These are phyloP conservation scores for Irpex lacteus DNA, from an alignment of 1,284 basidiomycete species.

Conservation along the genomic window DNA sequence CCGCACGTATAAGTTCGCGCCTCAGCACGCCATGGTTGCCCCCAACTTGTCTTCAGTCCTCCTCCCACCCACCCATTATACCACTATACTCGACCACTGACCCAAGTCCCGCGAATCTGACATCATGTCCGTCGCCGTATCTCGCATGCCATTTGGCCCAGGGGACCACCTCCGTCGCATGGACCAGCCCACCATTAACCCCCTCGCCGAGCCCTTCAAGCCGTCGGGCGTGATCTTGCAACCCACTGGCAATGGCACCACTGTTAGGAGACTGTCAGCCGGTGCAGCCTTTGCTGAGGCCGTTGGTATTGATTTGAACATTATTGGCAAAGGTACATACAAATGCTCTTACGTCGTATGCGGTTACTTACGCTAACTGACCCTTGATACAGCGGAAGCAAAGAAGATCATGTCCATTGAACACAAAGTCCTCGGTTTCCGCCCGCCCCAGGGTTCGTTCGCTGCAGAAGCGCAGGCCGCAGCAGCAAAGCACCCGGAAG, in stretches of 20 bases:
- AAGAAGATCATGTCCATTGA: constrained; percentile 36
- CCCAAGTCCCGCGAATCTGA: background rate
- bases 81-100: background rate
- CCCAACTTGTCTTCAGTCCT: constrained; percentile 2
- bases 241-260: background rate
- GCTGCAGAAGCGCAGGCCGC: constrained; percentile 37
- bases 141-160: background rate
- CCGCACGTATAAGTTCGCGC: background rate
- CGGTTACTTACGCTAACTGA: background rate
- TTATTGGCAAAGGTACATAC: constrained; percentile 23
- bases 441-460: constrained; percentile 35
- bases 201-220: background rate
- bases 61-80: background rate
- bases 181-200: background rate
- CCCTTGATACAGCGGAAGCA: constrained; percentile 25
- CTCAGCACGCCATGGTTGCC: background rate
- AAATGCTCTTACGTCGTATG: background rate
- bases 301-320: constrained; percentile 26
- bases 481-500: constrained; percentile 32
- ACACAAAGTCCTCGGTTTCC: constrained; percentile 37
- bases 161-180: background rate
- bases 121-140: constrained; percentile 1
- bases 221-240: background rate
- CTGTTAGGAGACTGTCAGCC: constrained; percentile 5
- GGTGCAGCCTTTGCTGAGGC: constrained; percentile 20